Percentiles rank a stretch among this genome's conserved stretches.
Evolutionary conservation across 2,329 filamentous ascomycete species (phyloP).

Genomic region (Fusarium sp.): DNA sequence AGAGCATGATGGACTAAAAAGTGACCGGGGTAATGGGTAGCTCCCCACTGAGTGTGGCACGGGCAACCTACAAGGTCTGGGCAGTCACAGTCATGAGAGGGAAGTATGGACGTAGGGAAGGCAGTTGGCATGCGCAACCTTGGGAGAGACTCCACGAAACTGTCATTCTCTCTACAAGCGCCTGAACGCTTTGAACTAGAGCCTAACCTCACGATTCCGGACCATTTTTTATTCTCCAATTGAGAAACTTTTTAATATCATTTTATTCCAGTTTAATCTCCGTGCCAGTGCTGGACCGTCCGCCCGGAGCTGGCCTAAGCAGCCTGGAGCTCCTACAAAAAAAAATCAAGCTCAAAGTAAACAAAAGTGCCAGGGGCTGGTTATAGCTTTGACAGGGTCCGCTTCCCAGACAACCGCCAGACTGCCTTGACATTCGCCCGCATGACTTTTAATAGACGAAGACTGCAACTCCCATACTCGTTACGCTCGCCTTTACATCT

Average conservation of each 20-base stretch:
- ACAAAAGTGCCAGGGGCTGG: slow-evolving; percentile 54
- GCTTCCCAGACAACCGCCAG: slow-evolving; percentile 54
- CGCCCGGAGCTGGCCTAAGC: slow-evolving; percentile 46
- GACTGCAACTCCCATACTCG: slow-evolving; percentile 29
- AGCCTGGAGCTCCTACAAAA: neutral
- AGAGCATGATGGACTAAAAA: slow-evolving; percentile 14
- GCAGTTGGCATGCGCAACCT: slow-evolving; percentile 35
- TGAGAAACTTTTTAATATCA: neutral
- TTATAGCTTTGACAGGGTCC: slow-evolving; percentile 46
- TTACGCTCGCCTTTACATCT: slow-evolving; percentile 9
- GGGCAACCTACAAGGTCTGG: slow-evolving; percentile 5
- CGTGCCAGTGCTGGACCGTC: slow-evolving; percentile 24
- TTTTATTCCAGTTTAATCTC: slow-evolving; percentile 19
- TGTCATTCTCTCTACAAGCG: slow-evolving; percentile 28
- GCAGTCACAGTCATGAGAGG: slow-evolving; percentile 21
- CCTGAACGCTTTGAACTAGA: neutral
- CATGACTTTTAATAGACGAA: slow-evolving; percentile 40
- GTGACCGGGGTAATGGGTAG: slow-evolving; percentile 14
- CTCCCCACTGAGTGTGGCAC: slow-evolving; percentile 21
- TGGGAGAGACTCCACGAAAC: slow-evolving; percentile 36
- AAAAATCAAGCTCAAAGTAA: slow-evolving; percentile 55
- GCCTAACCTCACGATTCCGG: neutral
- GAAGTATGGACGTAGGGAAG: too few species aligned
- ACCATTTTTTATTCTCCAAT: neutral
- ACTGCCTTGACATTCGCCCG: slow-evolving; percentile 33